Conservation (phyloP, 2,329 filamentous ascomycete genomes). For the Epichloe typhina region DNA sequence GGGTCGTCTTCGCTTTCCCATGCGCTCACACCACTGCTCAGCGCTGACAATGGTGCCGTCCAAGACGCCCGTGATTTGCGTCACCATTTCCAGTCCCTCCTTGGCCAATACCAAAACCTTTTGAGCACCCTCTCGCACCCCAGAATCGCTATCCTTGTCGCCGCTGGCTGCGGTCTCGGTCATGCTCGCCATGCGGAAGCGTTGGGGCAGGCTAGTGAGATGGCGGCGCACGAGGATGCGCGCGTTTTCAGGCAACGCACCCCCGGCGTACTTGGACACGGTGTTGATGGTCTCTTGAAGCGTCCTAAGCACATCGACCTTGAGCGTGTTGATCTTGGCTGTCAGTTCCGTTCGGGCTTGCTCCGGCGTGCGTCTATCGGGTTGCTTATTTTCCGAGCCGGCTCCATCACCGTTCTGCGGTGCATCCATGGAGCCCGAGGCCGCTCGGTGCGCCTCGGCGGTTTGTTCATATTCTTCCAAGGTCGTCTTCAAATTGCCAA, state of each 20-base stretch:
- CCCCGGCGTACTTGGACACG: conserved; percentile 80
- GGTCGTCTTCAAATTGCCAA: conserved; percentile 59
- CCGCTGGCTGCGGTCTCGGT: conserved; percentile 14
- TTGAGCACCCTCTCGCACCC: conserved; percentile 48
- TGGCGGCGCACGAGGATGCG: conserved; percentile 70
- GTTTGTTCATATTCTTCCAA: conserved; percentile 65
- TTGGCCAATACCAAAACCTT: conserved; percentile 74
- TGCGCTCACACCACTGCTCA: conserved; percentile 76
- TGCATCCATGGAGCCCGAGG: conserved; percentile 5
- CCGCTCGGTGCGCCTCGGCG: neutral
- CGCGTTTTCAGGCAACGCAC: conserved; percentile 80
- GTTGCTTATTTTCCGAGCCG: neutral
- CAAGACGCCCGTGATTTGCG: conserved; percentile 75
- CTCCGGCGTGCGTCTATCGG: conserved; percentile 12
- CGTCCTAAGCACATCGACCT: conserved; percentile 60
- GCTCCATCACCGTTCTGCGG: conserved; percentile 1
- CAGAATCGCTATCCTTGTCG: conserved; percentile 23
- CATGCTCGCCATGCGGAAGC: conserved; percentile 62
- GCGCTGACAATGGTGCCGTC: conserved; percentile 83
- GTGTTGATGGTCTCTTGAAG: conserved; percentile 72
- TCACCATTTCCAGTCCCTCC: conserved; percentile 89
- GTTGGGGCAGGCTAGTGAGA: conserved; percentile 69
- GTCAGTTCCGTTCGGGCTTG: conserved; percentile 31
- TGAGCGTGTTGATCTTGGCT: conserved; percentile 53
- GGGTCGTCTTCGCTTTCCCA: conserved; percentile 36